Base-by-base conservation (phyloP, 306 rosid species). In the Cucurbita ficifolia region DNA sequence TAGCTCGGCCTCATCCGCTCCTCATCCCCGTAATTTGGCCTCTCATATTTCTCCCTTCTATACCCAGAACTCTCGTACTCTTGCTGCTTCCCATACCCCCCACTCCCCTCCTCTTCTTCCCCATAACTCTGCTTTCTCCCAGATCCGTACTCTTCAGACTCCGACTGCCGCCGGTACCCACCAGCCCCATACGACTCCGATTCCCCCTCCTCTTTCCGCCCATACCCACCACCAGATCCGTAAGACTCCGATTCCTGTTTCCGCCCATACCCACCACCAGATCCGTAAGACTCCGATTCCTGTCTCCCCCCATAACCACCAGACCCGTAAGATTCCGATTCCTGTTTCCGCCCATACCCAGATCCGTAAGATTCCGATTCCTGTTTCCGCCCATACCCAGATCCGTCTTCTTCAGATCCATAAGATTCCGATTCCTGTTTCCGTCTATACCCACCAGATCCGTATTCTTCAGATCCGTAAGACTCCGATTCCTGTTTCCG, bases 101-200 rank as follows among this genome's bases (percentile, higher is more conserved):
- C 14, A 49, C 53, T 5, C 8, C 12, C 65, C 21, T 49, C 65
- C 21, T 49, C 79, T 61, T 78, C 81, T 73, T 80, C 82, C 38
- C 87, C 86, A 61, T 81, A 81, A 22, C 80, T 62, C 1, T 83
- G 87, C 79, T 80, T 86, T 74, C 83, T 57, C 19, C 76, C 51
- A 43, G 77, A 33, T 81, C 82, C 64, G 18, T 58, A 58, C 53
- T 49, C 53, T 49, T 49, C 53, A 2, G 64, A 29, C 14, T 80
- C 87, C 0, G 83, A 75, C 7, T 35, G 18, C 18, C 53, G 18
- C 18, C 53, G 53, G 53, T 49, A 49, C 1, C 53, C 53, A 29
- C 33, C 33, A 29, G 33, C 2, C 33, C 33, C 33, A 2, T 2
- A 29, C 4, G 33, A 29, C 53, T 14, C 53, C 18, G 53, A 49